phyloP scores from a whole-genome alignment of 1,139 yeast species.

The Candida sanyaensis region DNA sequence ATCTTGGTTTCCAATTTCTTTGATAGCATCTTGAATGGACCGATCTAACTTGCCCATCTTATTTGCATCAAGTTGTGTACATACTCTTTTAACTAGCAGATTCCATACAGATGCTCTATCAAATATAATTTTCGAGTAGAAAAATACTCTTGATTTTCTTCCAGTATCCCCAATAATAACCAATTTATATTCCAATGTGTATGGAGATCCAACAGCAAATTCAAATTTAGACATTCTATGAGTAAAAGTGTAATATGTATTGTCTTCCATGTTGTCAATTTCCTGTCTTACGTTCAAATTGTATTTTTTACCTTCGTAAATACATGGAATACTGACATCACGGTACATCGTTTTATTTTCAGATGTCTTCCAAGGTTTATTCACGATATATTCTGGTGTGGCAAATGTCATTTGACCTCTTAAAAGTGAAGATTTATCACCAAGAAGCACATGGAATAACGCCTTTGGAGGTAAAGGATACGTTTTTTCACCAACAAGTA shows the following conservation, averaged over 20 bases:
- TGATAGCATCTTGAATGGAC: conserved; percentile 23
- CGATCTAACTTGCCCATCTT: conserved; percentile 23
- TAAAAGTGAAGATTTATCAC: conserved; percentile 62
- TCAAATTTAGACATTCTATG: conserved; percentile 46
- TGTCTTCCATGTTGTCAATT: conserved; percentile 62
- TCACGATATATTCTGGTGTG: conserved; percentile 19
- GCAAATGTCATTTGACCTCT: conserved; percentile 24
- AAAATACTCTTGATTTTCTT: conserved; percentile 45
- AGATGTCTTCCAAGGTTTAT: conserved; percentile 31
- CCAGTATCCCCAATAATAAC: conserved; percentile 55
- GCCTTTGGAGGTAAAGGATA: conserved; percentile 78
- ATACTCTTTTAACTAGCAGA: conserved; percentile 18
- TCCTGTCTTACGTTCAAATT: conserved; percentile 43
- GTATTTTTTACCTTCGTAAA: conserved; percentile 17
- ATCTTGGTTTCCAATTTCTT: conserved; percentile 57
- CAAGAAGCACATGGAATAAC: conserved; percentile 76
- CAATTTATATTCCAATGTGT: conserved; percentile 48
- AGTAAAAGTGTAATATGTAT: conserved; percentile 59
- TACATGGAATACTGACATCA: conserved; percentile 21
- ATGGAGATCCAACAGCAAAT: conserved; percentile 57
- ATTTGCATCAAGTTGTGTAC: conserved; percentile 18
- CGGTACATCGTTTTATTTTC: conserved; percentile 23
- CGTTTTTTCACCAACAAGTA: conserved; percentile 24
- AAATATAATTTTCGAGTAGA: conserved; percentile 43
- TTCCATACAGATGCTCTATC: conserved; percentile 20